These are phyloP conservation scores for Besnoitia besnoiti DNA, from an alignment of 169 alveolate species.

Conservation along the genomic window DNA sequence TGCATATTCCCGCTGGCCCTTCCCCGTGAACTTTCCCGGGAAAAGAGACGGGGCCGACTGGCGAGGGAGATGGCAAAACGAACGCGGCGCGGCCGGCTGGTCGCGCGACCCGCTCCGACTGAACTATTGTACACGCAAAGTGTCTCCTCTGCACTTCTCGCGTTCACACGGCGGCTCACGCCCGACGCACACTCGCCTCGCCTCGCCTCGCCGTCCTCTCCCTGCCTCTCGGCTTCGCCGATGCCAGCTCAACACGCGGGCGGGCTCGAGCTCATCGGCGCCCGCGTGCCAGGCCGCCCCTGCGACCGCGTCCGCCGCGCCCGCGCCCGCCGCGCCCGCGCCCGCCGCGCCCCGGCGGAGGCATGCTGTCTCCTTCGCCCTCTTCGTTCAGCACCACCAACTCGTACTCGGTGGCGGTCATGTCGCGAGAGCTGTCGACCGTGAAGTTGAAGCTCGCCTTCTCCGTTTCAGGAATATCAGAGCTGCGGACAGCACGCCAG, in stretches of 20 bases:
- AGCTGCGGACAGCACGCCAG: background rate
- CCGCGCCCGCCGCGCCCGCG: slow-evolving; percentile 3
- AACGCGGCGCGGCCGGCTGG: too few relatives aligned
- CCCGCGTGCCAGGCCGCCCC: background rate
- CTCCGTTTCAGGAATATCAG: slow-evolving; percentile 5
- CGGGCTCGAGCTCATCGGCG: background rate
- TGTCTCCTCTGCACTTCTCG: too few relatives aligned
- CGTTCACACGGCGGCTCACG: too few relatives aligned
- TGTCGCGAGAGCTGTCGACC: background rate
- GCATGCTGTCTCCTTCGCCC: background rate
- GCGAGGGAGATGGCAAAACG: too few relatives aligned
- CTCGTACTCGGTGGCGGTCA: slow-evolving; percentile 25
- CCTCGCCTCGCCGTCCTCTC: background rate
- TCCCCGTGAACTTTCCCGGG: too few relatives aligned
- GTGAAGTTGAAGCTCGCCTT: background rate
- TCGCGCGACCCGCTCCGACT: too few relatives aligned
- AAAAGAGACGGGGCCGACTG: too few relatives aligned
- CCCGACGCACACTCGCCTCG: background rate
- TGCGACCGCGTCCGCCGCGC: slow-evolving; percentile 4
- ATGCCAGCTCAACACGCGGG: background rate
- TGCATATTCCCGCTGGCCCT: too few relatives aligned
- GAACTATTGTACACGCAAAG: too few relatives aligned
- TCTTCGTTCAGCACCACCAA: background rate
- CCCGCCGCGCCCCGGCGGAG: background rate
- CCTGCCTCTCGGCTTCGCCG: too few relatives aligned